Evolutionary conservation across 2,329 filamentous ascomycete genomes (phyloP), one percentile per base, ranked within the genome.

Genomic region (Verticillium zaregamsianum): DNA sequence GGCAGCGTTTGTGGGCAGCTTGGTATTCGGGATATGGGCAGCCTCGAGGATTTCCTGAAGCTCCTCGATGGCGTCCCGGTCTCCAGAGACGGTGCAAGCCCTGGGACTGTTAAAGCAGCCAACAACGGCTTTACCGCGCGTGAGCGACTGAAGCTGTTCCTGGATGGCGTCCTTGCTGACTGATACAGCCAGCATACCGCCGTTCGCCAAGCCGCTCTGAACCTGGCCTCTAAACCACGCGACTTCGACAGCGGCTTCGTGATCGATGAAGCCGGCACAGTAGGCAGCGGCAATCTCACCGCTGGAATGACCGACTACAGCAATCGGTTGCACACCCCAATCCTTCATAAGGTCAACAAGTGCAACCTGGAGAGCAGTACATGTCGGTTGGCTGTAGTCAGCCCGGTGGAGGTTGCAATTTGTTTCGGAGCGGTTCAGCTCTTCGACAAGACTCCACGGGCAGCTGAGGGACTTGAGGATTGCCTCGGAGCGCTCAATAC

Each of bases 321-420:
- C 71, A 2, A 64, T 20, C 0, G 76, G 73, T 0, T 56, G 54
- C 2, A 80, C 62, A 0, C 64, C 66, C 59, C 69, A 72, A 2
- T 63, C 68, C 1, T 68, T 61, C 2, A 78, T 67, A 0, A 77
- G 66, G 6, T 78, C 66, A 1, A 74, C 75, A 1, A 82, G 65
- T 0, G 72, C 82, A 2, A 86, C 73, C 64, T 86, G 84, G 0
- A 87, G 52, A 0, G 83, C 82, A 0, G 83, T 85, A 58, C 79
- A 85, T 1, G 84, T 67, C 0, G 84, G 80, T 64, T 86, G 83
- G n/a, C n/a, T n/a, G n/a, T n/a, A n/a, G n/a, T n/a, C n/a, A n/a
- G n/a, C n/a, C n/a, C n/a, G n/a, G n/a, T n/a, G n/a, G n/a, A n/a
- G n/a, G n/a, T n/a, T n/a, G n/a, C n/a, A n/a, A n/a, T n/a, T n/a